Evolutionary conservation across 2,329 filamentous ascomycete species (phyloP).

Genomic region (Lasiodiplodia theobromae): DNA sequence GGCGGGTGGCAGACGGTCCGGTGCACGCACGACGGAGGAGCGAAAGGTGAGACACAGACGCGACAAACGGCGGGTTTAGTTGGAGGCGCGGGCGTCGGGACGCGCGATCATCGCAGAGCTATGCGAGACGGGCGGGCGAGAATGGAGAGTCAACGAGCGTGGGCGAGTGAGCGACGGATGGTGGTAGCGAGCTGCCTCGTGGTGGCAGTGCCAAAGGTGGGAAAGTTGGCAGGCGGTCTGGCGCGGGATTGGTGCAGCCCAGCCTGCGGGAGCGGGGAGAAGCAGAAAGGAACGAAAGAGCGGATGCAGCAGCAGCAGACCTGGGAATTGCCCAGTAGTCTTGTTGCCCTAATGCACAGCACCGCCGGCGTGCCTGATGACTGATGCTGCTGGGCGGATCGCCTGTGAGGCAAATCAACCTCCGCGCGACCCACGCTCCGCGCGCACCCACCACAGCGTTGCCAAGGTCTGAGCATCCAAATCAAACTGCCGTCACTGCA

Average conservation of each 20-base stretch:
- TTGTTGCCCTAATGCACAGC: constrained; percentile 22
- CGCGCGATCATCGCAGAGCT: constrained; percentile 20
- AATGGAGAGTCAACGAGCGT: constrained; percentile 23
- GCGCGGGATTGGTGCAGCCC: constrained; percentile 18
- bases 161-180: background rate
- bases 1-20: background rate
- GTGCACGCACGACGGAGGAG: constrained; percentile 12
- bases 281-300: constrained; percentile 12
- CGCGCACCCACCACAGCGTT: constrained; percentile 24
- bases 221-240: constrained; percentile 26
- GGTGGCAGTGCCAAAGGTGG: constrained; percentile 24
- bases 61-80: constrained; percentile 21
- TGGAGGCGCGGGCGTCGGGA: constrained; percentile 4
- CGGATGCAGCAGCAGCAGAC: constrained; percentile 9
- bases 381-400: constrained; percentile 19
- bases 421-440: constrained; percentile 14
- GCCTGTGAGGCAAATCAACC: constrained; percentile 25
- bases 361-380: constrained; percentile 22
- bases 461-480: constrained; percentile 23
- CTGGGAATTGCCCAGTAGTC: constrained; percentile 24
- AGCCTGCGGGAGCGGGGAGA: constrained; percentile 26
- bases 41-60: constrained; percentile 23
- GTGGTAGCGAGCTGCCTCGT: constrained; percentile 22
- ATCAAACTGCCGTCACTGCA: constrained; percentile 17
- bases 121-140: constrained; percentile 3